phyloP scores from a whole-genome alignment of 23 red algal genomes.

The Gracilaria vermiculophylla region DNA sequence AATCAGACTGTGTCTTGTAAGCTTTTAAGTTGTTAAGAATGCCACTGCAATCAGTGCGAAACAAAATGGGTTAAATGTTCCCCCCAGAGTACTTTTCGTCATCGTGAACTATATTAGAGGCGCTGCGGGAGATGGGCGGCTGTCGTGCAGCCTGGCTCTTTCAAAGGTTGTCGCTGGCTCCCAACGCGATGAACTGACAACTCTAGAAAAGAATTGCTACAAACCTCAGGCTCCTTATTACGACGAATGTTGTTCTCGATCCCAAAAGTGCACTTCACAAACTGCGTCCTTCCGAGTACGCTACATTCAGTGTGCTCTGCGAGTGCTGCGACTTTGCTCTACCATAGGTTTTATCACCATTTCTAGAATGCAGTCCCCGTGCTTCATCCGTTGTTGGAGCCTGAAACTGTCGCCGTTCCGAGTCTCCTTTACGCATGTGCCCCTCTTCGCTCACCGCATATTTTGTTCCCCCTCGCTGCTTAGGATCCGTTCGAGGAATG shows the following conservation, averaged over 20 bases:
- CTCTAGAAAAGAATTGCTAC: too few species aligned
- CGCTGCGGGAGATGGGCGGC: too few species aligned
- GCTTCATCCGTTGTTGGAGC: background rate
- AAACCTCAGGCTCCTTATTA: too few species aligned
- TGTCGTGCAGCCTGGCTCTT: too few species aligned
- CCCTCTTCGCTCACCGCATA: background rate
- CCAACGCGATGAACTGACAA: too few species aligned
- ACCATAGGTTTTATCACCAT: background rate
- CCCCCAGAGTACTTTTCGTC: too few species aligned
- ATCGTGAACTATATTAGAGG: too few species aligned
- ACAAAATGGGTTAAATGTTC: too few species aligned
- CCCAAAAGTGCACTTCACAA: background rate
- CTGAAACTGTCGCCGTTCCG: background rate
- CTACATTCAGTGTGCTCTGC: background rate
- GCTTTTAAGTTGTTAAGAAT: too few species aligned
- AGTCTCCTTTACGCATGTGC: background rate
- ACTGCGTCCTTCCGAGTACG: background rate
- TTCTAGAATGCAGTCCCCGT: background rate
- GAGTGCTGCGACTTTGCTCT: background rate
- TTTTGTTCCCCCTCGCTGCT: background rate
- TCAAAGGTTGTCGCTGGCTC: too few species aligned
- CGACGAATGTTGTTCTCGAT: background rate
- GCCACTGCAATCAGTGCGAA: too few species aligned
- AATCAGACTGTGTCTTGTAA: too few species aligned
- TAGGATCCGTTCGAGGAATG: constrained; percentile 6